A percentile compares a stretch with the other conserved stretches of the same genome.
phyloP scores from a whole-genome alignment of 192 early-diverging fungal genomes.

The Phycomyces nitens region DNA sequence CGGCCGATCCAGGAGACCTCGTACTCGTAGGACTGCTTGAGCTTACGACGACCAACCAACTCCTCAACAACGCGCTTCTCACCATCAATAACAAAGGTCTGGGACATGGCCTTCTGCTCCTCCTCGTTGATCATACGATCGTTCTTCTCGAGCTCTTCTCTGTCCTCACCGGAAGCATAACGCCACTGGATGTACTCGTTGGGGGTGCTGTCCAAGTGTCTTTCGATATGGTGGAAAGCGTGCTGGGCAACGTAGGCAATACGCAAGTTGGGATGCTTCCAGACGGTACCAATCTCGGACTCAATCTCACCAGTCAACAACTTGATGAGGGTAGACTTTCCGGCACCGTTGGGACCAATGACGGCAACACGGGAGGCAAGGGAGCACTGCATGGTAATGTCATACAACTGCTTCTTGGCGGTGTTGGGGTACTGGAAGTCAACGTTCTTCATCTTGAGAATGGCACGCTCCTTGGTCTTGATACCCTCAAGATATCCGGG shows the following conservation, averaged over 20 bases:
- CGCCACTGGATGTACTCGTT: conserved; percentile 84
- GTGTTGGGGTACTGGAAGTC: conserved; percentile 69
- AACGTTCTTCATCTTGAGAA: conserved; percentile 72
- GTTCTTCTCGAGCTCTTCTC: conserved; percentile 74
- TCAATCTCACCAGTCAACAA: conserved; percentile 75
- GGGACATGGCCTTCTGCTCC: conserved; percentile 57
- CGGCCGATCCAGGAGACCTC: conserved; percentile 72
- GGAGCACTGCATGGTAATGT: conserved; percentile 65
- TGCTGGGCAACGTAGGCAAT: conserved; percentile 85
- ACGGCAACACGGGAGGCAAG: conserved; percentile 75
- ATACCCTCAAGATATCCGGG: conserved; percentile 73
- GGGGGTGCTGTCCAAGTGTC: conserved; percentile 71
- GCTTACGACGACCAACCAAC: conserved; percentile 71
- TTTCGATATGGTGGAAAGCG: conserved; percentile 83
- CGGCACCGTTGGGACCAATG: conserved; percentile 74
- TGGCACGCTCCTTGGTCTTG: conserved; percentile 70
- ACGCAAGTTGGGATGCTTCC: conserved; percentile 82
- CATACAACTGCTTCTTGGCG: conserved; percentile 53
- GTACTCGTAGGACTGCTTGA: conserved; percentile 80
- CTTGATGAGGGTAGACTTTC: conserved; percentile 72
- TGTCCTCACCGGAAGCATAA: conserved; percentile 72
- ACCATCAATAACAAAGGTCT: conserved; percentile 49
- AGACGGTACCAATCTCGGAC: conserved; percentile 67
- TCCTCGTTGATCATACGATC: conserved; percentile 64
- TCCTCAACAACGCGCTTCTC: conserved; percentile 60